Percentiles rank a stretch among this genome's conserved stretches.
These are phyloP conservation scores for Emmonsiellopsis sp. DNA, from an alignment of 2,329 filamentous ascomycete genomes.

Conservation along the genomic window DNA sequence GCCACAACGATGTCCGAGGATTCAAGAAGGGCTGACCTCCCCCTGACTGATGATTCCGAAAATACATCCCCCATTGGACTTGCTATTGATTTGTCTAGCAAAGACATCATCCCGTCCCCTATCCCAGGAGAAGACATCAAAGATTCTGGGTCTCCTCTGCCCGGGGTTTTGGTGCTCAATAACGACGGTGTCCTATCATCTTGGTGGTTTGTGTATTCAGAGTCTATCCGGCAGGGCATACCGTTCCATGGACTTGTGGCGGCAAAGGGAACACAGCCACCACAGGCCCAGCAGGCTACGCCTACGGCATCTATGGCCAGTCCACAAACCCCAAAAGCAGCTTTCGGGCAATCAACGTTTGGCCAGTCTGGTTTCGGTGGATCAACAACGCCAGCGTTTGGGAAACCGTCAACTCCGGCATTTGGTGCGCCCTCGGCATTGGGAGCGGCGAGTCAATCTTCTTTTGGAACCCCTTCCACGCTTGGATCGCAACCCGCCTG, in stretches of 20 bases:
- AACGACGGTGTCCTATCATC: constrained; percentile 75
- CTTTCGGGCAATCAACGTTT: constrained; percentile 15
- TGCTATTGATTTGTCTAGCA: constrained; percentile 73
- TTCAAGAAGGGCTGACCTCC: constrained; percentile 64
- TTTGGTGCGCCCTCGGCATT: constrained; percentile 15
- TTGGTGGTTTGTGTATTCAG: constrained; percentile 90
- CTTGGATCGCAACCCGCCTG: constrained; percentile 16
- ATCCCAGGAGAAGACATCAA: constrained; percentile 70
- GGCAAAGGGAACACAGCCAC: constrained; percentile 16
- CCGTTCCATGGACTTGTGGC: constrained; percentile 62
- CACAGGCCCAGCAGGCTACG: constrained; percentile 13
- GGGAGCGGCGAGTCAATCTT: constrained; percentile 5
- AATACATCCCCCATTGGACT: constrained; percentile 75
- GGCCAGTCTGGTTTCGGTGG: constrained; percentile 19
- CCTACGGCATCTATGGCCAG: constrained; percentile 9
- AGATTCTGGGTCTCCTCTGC: constrained; percentile 70
- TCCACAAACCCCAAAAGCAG: constrained; percentile 11
- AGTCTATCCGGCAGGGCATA: constrained; percentile 66
- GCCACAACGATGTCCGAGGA: constrained; percentile 66
- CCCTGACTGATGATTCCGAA: constrained; percentile 53
- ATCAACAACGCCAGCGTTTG: constrained; percentile 1
- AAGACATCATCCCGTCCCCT: constrained; percentile 67
- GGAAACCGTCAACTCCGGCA: not conserved
- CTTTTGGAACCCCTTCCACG: constrained; percentile 20
- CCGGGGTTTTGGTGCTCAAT: constrained; percentile 75